Evolutionary conservation across 768 basidiomycete genomes (phyloP), one percentile per base, ranked within the genome.

Genomic region (Naematelia encephala): DNA sequence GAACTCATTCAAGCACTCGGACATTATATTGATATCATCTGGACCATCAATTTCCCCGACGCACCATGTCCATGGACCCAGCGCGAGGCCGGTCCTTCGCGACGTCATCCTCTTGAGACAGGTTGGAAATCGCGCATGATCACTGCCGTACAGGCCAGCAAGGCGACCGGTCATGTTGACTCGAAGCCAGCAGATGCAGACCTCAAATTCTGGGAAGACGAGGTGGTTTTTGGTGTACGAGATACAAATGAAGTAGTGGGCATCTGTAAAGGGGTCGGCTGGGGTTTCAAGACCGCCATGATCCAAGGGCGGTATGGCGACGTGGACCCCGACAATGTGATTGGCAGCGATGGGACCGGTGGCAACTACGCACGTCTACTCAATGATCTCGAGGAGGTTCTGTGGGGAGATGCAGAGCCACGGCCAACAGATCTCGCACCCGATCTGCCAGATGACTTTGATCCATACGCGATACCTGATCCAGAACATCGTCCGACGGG

Each of bases 181-280:
- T 23, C 44, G 12, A 53, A 59, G n/a, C 68, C 67, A 12, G 56
- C 62, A 0, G 34, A 21, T 4, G 25, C 48, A 5, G 64, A 68
- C 23, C 47, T 70, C 51, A 26, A 29, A 8, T 73, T 70, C 54
- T 73, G 63, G 63, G 64, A 57, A 14, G 58, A 59, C 12, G 71
- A 73, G 30, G 71, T 73, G 8, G 57, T 52, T 14, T 61, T 66
- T 16, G 54, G 62, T 1, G 50, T 70, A 5, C 25, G 56, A 21
- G 71, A 73, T 51, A 66, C 70, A 14, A 63, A 68, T 19, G 71
- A 73, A 22, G 63, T 59, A n/a, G 66, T 73, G 1, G 71, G 71
- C 10, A 61, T 61, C 14, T 67, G 57, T 50, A 72, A 69, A 52
- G 67, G 69, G 10, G 60, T 59, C 4, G 59, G 59, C 27, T 60